These are phyloP conservation scores for Jamesozyma rosinii DNA, from an alignment of 805 yeast species.

Conservation along the genomic window DNA sequence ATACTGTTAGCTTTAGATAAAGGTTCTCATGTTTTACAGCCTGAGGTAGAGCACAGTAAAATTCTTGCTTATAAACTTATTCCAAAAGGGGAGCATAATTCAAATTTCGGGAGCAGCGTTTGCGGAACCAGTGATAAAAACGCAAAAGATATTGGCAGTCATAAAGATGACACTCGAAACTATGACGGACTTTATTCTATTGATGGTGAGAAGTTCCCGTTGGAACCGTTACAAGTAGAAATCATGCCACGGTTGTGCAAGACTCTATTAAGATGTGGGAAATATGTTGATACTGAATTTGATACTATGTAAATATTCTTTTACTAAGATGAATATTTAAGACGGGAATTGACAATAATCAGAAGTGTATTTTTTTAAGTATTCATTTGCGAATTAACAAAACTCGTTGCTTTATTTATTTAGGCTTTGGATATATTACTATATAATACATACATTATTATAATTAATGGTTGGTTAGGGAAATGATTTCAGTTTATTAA, in stretches of 20 bases:
- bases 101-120: background rate
- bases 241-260: conserved; percentile 57
- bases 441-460: conserved; percentile 3
- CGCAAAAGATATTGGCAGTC: conserved; percentile 2
- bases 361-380: no score
- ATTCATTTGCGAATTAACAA: background rate
- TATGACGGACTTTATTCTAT: conserved; percentile 49
- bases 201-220: conserved; percentile 83
- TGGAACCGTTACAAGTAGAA: conserved; percentile 76
- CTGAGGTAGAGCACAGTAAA: conserved; percentile 66
- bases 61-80: conserved; percentile 64
- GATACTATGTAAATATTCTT: conserved; percentile 21
- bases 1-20: conserved; percentile 55
- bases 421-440: background rate
- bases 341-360: no score
- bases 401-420: background rate
- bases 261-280: conserved; percentile 52
- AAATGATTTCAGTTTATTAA: no score
- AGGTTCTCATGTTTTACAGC: conserved; percentile 67
- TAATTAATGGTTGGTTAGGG: background rate
- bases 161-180: background rate
- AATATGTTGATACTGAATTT: conserved; percentile 47
- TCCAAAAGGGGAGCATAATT: conserved; percentile 37
- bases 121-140: background rate
- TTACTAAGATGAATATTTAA: no score